phyloP scores from a whole-genome alignment of 2,329 filamentous ascomycete genomes.

The Aspergillus viridinutans region DNA sequence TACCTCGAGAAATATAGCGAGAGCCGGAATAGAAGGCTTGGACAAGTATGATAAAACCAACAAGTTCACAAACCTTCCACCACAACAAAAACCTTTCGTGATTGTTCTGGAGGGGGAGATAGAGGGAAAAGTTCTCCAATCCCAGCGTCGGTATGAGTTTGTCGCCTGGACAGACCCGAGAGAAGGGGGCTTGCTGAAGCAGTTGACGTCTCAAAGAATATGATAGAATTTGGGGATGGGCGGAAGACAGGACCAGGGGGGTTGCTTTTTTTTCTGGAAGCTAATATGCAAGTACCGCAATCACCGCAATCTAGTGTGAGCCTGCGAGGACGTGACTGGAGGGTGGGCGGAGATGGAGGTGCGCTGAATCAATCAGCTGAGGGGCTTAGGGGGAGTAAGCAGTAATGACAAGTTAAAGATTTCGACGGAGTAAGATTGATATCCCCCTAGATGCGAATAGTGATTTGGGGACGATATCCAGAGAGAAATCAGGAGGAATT shows the following conservation, averaged over 20 bases:
- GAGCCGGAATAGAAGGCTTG: not conserved
- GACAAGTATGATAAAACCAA: constrained; percentile 8
- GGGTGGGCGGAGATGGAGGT: constrained; percentile 13
- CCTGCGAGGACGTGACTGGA: constrained; percentile 2
- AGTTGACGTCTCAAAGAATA: constrained; percentile 10
- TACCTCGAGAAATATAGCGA: not conserved
- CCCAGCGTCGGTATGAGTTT: constrained; percentile 8
- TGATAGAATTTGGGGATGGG: constrained; percentile 8
- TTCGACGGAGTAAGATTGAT: not conserved
- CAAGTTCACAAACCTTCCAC: constrained; percentile 11
- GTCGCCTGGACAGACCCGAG: constrained; percentile 22
- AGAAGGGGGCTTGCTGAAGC: constrained; percentile 15
- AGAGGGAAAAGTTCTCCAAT: constrained; percentile 5
- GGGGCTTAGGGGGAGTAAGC: constrained; percentile 11
- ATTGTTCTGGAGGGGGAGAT: constrained; percentile 5
- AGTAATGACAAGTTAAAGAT: constrained; percentile 10
- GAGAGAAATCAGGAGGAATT: not conserved
- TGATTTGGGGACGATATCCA: not conserved
- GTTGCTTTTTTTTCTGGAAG: constrained; percentile 1
- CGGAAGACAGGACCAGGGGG: constrained; percentile 13
- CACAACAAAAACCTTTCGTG: constrained; percentile 8
- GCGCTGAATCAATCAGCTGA: constrained; percentile 25
- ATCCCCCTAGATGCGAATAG: not conserved
- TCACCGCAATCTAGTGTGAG: constrained; percentile 16
- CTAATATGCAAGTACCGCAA: constrained; percentile 22